Evolutionary conservation across 169 alveolate species (phyloP).

Genomic region (Plasmodium berghei): DNA sequence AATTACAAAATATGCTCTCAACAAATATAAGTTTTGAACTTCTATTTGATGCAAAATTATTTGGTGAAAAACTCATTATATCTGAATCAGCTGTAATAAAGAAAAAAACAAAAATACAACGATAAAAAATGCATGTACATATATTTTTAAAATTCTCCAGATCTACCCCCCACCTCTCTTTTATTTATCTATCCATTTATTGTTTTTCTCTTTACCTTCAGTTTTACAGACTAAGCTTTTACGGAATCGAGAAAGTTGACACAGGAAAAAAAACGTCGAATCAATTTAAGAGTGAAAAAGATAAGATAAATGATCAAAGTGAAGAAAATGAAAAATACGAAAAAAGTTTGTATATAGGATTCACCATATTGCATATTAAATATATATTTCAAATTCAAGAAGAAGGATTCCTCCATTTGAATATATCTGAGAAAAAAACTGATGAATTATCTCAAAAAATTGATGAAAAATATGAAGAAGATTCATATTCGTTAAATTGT

Average conservation of each 20-base stretch:
- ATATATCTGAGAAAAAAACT: slow-evolving; percentile 43
- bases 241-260: slow-evolving; percentile 35
- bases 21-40: slow-evolving; percentile 36
- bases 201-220: slow-evolving; percentile 11
- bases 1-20: slow-evolving; percentile 9
- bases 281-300: neutral
- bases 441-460: slow-evolving; percentile 30
- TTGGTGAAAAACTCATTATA: slow-evolving; percentile 19
- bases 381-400: slow-evolving; percentile 40
- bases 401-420: slow-evolving; percentile 36
- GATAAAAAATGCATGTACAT: too few relatives aligned
- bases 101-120: neutral
- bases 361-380: slow-evolving; percentile 50
- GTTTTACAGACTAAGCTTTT: slow-evolving; percentile 67
- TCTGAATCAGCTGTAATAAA: slow-evolving; percentile 24
- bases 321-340: neutral
- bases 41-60: slow-evolving; percentile 10
- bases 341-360: slow-evolving; percentile 52
- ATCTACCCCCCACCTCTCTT: neutral
- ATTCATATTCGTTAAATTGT: slow-evolving; percentile 18
- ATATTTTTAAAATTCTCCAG: neutral
- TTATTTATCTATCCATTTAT: neutral
- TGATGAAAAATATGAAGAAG: slow-evolving; percentile 18
- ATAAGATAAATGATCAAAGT: neutral
- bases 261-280: neutral